Conservation (phyloP, 331 rosid species). For the Erythrophleum ivorense region DNA sequence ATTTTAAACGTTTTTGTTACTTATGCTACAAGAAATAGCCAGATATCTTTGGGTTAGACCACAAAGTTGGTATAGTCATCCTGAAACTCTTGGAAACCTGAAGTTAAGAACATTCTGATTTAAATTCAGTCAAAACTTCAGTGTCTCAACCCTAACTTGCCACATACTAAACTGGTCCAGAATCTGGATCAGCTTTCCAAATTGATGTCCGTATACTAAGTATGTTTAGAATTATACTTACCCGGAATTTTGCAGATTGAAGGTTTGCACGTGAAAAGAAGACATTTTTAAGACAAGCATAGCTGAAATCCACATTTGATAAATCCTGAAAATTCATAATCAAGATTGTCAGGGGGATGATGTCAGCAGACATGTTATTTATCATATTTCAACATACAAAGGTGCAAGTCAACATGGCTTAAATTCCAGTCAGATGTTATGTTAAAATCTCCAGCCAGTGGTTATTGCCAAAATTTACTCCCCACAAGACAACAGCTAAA, state of each 20-base stretch:
- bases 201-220: constrained; percentile 25
- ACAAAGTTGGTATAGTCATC: constrained; percentile 24
- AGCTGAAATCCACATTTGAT: constrained; percentile 85
- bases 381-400: constrained; percentile 10
- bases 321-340: constrained; percentile 70
- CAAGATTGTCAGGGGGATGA: constrained; percentile 29
- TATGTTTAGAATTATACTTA: constrained; percentile 43
- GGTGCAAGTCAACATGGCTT: constrained; percentile 7
- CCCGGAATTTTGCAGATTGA: constrained; percentile 88
- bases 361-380: constrained; percentile 27
- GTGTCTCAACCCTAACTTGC: constrained; percentile 28
- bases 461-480: constrained; percentile 9
- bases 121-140: constrained; percentile 32
- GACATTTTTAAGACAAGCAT: constrained; percentile 84
- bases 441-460: not conserved
- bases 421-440: constrained; percentile 7
- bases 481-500: constrained; percentile 4
- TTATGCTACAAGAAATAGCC: constrained; percentile 5
- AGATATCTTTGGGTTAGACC: constrained; percentile 19
- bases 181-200: constrained; percentile 27
- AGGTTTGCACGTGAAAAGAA: constrained; percentile 92
- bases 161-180: not conserved
- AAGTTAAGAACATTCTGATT: constrained; percentile 19
- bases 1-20: constrained; percentile 1
- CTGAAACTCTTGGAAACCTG: constrained; percentile 31